Percentiles rank a stretch among this genome's conserved stretches.
Evolutionary conservation across 805 yeast genomes (phyloP).

Genomic region (Huiozyma sinensis): DNA sequence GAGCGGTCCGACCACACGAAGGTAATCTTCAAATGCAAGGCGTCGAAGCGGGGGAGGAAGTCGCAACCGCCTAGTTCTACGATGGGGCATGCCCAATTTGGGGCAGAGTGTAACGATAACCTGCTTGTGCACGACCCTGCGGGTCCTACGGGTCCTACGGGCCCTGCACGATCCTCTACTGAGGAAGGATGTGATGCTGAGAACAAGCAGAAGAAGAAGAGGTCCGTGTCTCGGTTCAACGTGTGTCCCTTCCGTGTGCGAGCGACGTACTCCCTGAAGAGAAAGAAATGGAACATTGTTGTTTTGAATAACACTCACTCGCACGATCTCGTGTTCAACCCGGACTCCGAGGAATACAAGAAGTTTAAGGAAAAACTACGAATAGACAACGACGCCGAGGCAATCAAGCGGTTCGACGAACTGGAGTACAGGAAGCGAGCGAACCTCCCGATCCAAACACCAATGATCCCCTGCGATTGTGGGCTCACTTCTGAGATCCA

Average conservation of each 20-base stretch:
- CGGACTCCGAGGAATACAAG: conserved; percentile 27
- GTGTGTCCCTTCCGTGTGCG: conserved; percentile 54
- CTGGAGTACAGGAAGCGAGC: conserved; percentile 25
- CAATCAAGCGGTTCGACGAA: conserved; percentile 28
- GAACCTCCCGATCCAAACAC: conserved; percentile 24
- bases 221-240: conserved; percentile 26
- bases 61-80: background rate
- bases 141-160: background rate
- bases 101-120: conserved; percentile 3
- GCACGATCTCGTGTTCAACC: conserved; percentile 34
- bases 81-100: background rate
- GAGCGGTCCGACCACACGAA: conserved; percentile 52
- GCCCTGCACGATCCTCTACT: background rate
- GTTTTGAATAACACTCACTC: conserved; percentile 52
- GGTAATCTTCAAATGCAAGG: conserved; percentile 52
- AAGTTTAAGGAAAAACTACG: conserved; percentile 25
- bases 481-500: conserved; percentile 29
- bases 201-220: conserved; percentile 15
- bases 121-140: conserved; percentile 5
- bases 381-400: conserved; percentile 21
- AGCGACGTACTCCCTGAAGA: conserved; percentile 47
- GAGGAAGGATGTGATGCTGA: background rate
- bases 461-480: conserved; percentile 29
- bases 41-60: conserved; percentile 24
- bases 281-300: conserved; percentile 48